A percentile compares a stretch with the other conserved stretches of the same genome.
phyloP scores from a whole-genome alignment of 768 basidiomycete genomes.

The Lentinula aciculospora region DNA sequence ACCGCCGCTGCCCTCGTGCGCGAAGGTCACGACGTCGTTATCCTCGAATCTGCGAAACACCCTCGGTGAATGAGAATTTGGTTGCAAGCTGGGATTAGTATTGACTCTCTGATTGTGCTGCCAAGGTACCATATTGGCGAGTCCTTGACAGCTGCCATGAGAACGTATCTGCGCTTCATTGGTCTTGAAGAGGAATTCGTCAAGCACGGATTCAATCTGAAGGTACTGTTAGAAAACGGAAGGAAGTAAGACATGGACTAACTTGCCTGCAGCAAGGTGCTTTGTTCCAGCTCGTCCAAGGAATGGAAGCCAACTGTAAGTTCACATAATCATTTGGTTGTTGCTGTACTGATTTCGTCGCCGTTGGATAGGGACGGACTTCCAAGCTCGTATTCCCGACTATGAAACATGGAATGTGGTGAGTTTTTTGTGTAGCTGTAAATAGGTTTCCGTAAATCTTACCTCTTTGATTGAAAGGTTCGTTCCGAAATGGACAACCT shows the following conservation, averaged over 20 bases:
- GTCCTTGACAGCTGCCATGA: slow-evolving; percentile 53
- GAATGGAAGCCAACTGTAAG: slow-evolving; percentile 48
- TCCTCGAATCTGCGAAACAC: slow-evolving; percentile 20
- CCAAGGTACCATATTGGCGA: slow-evolving; percentile 55
- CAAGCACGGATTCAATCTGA: slow-evolving; percentile 43
- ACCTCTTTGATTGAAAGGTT: slow-evolving; percentile 25
- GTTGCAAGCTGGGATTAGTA: neutral
- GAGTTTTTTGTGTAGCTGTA: slow-evolving; percentile 11
- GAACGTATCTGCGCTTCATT: slow-evolving; percentile 56
- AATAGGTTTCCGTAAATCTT: neutral
- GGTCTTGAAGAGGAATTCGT: slow-evolving; percentile 48
- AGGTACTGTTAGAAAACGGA: slow-evolving; percentile 26
- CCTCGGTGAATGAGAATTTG: slow-evolving; percentile 12
- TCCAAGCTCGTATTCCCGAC: slow-evolving; percentile 44
- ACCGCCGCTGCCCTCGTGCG: slow-evolving; percentile 22
- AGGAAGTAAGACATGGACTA: neutral
- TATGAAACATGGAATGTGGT: slow-evolving; percentile 62
- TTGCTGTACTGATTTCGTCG: neutral
- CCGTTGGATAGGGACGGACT: slow-evolving; percentile 46
- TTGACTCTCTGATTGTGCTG: neutral
- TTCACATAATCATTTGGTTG: neutral
- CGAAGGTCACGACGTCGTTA: slow-evolving; percentile 22
- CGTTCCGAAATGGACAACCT: slow-evolving; percentile 59
- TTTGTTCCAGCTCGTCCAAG: slow-evolving; percentile 59
- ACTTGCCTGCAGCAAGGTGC: slow-evolving; percentile 40